Evolutionary conservation across 805 yeast species (phyloP).

Genomic region (Alloascoidea africana): DNA sequence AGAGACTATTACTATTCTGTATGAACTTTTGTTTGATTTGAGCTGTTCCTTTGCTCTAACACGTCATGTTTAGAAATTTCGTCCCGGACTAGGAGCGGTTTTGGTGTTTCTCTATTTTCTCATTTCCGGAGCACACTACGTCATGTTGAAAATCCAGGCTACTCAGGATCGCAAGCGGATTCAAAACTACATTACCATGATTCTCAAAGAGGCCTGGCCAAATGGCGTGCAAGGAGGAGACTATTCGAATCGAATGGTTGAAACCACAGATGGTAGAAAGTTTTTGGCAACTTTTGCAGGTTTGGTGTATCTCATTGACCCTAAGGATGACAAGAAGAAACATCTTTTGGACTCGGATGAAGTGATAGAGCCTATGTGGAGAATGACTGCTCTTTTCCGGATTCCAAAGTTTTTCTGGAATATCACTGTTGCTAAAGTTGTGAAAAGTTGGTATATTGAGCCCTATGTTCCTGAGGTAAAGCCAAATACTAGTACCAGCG

Average conservation of each 20-base stretch:
- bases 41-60: no score
- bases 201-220: constrained; percentile 43
- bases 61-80: constrained; percentile 41
- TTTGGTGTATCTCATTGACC: constrained; percentile 34
- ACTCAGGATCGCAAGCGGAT: constrained; percentile 43
- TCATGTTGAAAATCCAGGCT: constrained; percentile 36
- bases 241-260: constrained; percentile 23
- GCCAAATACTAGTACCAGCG: background rate
- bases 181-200: constrained; percentile 30
- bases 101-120: constrained; percentile 33
- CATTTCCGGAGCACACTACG: constrained; percentile 41
- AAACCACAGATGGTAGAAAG: constrained; percentile 26
- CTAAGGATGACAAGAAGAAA: constrained; percentile 17
- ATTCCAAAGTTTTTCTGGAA: constrained; percentile 9
- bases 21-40: background rate
- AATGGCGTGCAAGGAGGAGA: constrained; percentile 31
- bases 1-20: constrained; percentile 39
- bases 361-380: constrained; percentile 17
- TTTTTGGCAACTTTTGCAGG: constrained; percentile 46
- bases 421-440: background rate
- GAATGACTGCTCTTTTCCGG: constrained; percentile 16
- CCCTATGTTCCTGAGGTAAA: background rate
- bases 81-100: constrained; percentile 47
- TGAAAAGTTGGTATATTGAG: background rate
- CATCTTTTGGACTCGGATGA: constrained; percentile 14